Evolutionary conservation across 1,139 yeast species (phyloP), one percentile per base, ranked within the genome.

Genomic region (Kodamaea derodonti): DNA sequence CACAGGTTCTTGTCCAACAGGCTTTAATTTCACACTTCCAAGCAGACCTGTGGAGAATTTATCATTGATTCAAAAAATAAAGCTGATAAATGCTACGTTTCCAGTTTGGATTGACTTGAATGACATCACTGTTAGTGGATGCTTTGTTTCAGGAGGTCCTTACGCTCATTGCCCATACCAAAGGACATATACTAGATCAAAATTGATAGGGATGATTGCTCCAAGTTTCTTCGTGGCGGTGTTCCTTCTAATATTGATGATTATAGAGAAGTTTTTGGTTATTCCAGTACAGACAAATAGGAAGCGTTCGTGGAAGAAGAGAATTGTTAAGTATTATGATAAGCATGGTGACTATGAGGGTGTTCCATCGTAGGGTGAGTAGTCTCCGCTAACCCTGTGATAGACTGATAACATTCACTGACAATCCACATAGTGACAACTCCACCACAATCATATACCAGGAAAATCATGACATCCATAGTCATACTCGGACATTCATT

Each of bases 141-240:
- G 98, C 54, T 90, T 94, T 88, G 90, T 88, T 2, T 60, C 78
- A 1, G 97, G 95, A 2, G 95, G 96, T 0, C 79, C 90, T 0
- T 71, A 75, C 41, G 82, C 94, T 0, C 58, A 62, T 23, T 90
- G 98, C 54, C 95, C 96, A 0, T 90, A 88, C 52, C 77, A 75
- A 38, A 64, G 61, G 34, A 70, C 72, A 1, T 68, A 78, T 15
- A 66, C 80, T 10, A 65, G 65, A 27, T 66, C 78, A 33, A 76
- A 75, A 37, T 80, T 85, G 42, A 77, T 78, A 0, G 67, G 73
- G 20, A 71, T 82, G 69, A 62, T 88, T 25, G 74, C 85, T 0
- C 88, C 95, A 0, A 77, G 84, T 11, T 66, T 78, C 10, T 70
- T 75, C 1, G 76, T 85, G 14, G 75, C 82, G 3, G 61, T 68